These are phyloP conservation scores for Candida nemodendra DNA, from an alignment of 805 yeast species.

Conservation along the genomic window DNA sequence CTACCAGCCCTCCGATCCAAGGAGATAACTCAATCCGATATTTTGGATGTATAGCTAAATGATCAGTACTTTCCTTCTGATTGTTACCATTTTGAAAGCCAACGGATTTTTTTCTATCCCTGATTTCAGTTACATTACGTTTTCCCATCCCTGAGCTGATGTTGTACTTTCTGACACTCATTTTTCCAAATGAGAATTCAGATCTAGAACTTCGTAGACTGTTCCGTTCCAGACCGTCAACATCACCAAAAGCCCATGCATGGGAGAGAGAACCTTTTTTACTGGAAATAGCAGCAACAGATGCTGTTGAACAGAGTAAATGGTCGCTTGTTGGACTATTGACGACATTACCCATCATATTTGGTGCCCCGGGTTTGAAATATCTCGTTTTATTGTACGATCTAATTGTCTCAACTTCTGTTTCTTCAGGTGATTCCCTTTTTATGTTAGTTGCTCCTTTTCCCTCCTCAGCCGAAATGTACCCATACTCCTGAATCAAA, in stretches of 20 bases:
- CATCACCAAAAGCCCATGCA: slow-evolving; percentile 21
- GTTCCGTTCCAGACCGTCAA: slow-evolving; percentile 16
- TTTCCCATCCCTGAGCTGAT: slow-evolving; percentile 8
- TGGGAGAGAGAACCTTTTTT: slow-evolving; percentile 20
- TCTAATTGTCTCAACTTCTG: slow-evolving; percentile 9
- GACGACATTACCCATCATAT: background rate
- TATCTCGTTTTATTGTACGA: slow-evolving; percentile 6
- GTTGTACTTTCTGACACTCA: slow-evolving; percentile 14
- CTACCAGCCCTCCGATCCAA: slow-evolving; percentile 9
- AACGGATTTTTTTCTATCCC: slow-evolving; percentile 17
- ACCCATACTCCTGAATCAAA: slow-evolving; percentile 24
- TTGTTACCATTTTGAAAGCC: slow-evolving; percentile 12
- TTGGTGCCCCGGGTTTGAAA: slow-evolving; percentile 1
- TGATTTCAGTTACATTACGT: slow-evolving; percentile 5
- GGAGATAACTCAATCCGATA: slow-evolving; percentile 10
- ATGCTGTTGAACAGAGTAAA: slow-evolving; percentile 15
- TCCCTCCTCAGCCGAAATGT: slow-evolving; percentile 17
- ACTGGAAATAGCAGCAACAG: slow-evolving; percentile 21
- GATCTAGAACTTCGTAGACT: slow-evolving; percentile 20
- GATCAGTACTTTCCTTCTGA: background rate
- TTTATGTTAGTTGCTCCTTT: background rate
- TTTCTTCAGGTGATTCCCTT: slow-evolving; percentile 1
- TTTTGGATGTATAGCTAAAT: background rate
- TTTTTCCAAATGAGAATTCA: slow-evolving; percentile 17
- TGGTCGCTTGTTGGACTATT: slow-evolving; percentile 10